phyloP scores from a whole-genome alignment of 1,284 basidiomycete species.

The Malassezia furfur region DNA sequence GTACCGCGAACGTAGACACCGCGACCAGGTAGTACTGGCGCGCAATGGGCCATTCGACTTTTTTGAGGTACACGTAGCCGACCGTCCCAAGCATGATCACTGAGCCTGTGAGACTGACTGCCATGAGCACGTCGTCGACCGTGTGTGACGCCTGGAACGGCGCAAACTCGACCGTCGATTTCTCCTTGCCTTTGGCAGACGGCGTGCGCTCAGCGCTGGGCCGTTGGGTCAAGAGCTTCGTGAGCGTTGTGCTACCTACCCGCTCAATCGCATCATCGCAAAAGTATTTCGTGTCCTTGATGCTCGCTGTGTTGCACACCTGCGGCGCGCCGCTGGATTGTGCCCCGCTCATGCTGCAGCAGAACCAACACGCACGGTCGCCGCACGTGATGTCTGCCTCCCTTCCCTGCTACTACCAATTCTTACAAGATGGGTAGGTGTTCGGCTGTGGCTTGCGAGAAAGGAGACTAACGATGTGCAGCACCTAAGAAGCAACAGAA shows the following conservation, averaged over 20 bases:
- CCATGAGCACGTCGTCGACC: conserved; percentile 32
- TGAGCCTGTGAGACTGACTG: conserved; percentile 29
- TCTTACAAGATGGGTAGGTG: conserved; percentile 3
- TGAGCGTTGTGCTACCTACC: conserved; percentile 5
- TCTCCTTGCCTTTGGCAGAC: not conserved
- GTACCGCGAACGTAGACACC: conserved; percentile 27
- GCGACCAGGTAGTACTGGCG: conserved; percentile 20
- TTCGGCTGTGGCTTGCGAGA: not conserved
- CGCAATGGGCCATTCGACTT: conserved; percentile 33
- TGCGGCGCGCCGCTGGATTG: not conserved
- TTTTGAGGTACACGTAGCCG: conserved; percentile 36
- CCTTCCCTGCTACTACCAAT: too few species aligned
- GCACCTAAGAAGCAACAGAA: conserved; percentile 41
- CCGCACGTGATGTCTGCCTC: conserved; percentile 2
- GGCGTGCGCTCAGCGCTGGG: not conserved
- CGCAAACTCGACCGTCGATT: conserved; percentile 14
- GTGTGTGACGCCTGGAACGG: conserved; percentile 37
- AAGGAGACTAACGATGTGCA: conserved; percentile 9
- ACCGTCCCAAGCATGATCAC: conserved; percentile 37
- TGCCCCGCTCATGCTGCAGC: not conserved
- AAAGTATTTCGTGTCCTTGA: conserved; percentile 11
- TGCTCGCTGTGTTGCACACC: conserved; percentile 4
- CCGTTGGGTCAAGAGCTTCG: conserved; percentile 6
- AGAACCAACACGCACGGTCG: not conserved
- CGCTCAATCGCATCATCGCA: conserved; percentile 16